Conservation (phyloP, 768 basidiomycete genomes). For the Termitomyces sp. region DNA sequence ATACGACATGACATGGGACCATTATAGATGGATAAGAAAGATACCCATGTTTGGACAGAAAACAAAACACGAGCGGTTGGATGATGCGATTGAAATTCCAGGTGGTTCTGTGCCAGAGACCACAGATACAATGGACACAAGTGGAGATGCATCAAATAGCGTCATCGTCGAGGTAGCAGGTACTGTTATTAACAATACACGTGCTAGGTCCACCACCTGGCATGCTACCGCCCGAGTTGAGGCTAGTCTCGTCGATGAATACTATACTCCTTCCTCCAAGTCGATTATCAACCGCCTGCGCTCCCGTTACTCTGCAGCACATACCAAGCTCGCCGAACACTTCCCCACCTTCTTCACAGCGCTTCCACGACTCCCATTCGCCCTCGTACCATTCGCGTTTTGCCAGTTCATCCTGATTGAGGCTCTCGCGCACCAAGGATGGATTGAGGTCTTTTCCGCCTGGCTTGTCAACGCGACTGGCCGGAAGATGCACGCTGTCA, state of each 20-base stretch:
- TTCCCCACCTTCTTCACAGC: conserved; percentile 76
- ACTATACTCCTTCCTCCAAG: conserved; percentile 1
- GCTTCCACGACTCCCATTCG: conserved; percentile 70
- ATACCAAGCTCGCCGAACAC: conserved; percentile 26
- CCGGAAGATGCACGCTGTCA: conserved; percentile 43
- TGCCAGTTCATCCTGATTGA: conserved; percentile 94
- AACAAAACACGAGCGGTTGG: conserved; percentile 20
- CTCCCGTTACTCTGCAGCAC: conserved; percentile 4
- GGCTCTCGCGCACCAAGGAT: conserved; percentile 76
- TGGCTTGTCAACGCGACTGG: conserved; percentile 57
- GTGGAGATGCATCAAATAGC: neutral
- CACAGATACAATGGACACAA: neutral
- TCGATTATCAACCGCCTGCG: conserved; percentile 7
- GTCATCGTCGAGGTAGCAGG: conserved; percentile 10
- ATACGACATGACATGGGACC: conserved; percentile 64
- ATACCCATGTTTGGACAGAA: conserved; percentile 22
- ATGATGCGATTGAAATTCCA: neutral
- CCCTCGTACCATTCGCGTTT: conserved; percentile 88
- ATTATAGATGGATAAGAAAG: conserved; percentile 39
- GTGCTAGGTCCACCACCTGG: conserved; percentile 15
- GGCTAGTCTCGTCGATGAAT: conserved; percentile 5
- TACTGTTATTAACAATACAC: conserved; percentile 5
- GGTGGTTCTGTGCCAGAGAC: neutral
- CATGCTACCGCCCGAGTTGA: neutral
- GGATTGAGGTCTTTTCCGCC: conserved; percentile 79